Evolutionary conservation across 148 eudicot species (phyloP).

Genomic region (Nyssa sinensis): DNA sequence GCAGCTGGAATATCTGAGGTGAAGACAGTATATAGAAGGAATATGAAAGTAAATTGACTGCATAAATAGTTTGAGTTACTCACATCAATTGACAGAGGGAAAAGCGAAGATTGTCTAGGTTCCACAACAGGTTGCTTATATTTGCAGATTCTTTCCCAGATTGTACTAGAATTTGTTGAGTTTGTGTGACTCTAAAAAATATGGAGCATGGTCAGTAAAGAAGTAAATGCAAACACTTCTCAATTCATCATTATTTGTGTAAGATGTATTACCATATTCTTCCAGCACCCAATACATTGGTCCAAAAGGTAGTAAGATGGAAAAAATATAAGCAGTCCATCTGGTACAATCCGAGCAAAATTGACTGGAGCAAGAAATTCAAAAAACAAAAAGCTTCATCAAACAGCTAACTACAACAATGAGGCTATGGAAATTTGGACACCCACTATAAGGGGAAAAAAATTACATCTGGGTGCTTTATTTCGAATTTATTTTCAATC

Average conservation of each 20-base stretch:
- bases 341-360: conserved; percentile 94
- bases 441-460: not conserved
- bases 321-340: conserved; percentile 92
- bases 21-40: conserved; percentile 16
- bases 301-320: conserved; percentile 94
- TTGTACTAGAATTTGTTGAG: conserved; percentile 55
- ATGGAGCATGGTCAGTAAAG: conserved; percentile 21
- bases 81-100: conserved; percentile 80
- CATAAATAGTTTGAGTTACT: conserved; percentile 6
- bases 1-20: conserved; percentile 15
- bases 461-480: not conserved
- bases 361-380: conserved; percentile 57
- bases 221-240: conserved; percentile 7
- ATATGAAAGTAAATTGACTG: not conserved
- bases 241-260: not conserved
- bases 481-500: no score
- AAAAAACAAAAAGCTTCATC: conserved; percentile 10
- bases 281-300: conserved; percentile 79
- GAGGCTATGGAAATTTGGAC: not conserved
- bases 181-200: conserved; percentile 48
- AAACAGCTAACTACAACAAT: not conserved
- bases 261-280: conserved; percentile 56
- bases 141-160: conserved; percentile 98
- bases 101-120: conserved; percentile 96
- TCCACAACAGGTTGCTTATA: conserved; percentile 93